These are phyloP conservation scores for Astrothelium subdiscretum DNA, from an alignment of 495 filamentous ascomycete genomes.

Conservation along the genomic window DNA sequence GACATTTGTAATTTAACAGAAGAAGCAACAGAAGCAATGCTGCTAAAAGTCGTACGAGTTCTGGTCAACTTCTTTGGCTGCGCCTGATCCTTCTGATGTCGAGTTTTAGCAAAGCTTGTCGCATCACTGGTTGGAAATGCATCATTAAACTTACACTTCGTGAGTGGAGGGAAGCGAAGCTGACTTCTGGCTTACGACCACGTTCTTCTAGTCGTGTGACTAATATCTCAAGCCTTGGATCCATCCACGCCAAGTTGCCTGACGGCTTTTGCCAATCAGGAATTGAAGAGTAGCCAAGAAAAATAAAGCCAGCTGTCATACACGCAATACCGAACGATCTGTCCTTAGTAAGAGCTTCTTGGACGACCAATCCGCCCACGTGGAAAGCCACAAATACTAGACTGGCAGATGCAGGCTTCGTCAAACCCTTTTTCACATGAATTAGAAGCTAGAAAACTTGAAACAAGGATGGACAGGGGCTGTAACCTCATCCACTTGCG, in stretches of 20 bases:
- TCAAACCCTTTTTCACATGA: not conserved
- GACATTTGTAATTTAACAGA: too few relatives aligned
- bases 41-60: too few relatives aligned
- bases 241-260: too few relatives aligned
- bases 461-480: too few relatives aligned
- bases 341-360: not conserved
- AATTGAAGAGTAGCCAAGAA: not conserved
- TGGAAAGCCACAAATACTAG: not conserved
- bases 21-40: too few relatives aligned
- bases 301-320: not conserved
- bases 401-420: not conserved
- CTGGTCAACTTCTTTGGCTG: too few relatives aligned
- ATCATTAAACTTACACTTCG: too few relatives aligned
- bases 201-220: not conserved
- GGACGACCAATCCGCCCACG: not conserved
- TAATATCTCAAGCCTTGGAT: not conserved
- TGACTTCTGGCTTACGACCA: not conserved
- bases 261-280: not conserved
- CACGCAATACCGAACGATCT: not conserved
- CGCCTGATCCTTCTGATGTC: too few relatives aligned
- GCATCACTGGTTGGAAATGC: not conserved
- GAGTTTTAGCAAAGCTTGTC: not conserved
- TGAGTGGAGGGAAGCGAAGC: too few relatives aligned
- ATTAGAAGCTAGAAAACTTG: too few relatives aligned
- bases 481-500: too few relatives aligned